Percentiles rank a stretch among this genome's conserved stretches.
Conservation (phyloP, 495 filamentous ascomycete species). For the Copromyces sp. region DNA sequence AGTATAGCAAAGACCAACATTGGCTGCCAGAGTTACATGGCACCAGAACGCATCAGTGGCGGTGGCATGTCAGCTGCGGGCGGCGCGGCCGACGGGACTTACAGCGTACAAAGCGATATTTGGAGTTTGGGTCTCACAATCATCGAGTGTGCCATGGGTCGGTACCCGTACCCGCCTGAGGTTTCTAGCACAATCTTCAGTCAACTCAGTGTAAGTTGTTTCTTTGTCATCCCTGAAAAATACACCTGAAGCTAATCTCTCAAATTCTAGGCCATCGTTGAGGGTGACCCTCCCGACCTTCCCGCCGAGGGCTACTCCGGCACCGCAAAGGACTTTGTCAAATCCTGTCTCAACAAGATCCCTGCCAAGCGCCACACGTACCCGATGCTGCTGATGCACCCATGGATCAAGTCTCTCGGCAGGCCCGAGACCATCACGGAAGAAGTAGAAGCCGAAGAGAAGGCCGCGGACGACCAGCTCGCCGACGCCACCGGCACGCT, state of each 20-base stretch:
- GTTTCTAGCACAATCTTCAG: slow-evolving; percentile 99
- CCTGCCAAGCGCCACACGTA: slow-evolving; percentile 86
- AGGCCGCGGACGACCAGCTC: slow-evolving; percentile 37
- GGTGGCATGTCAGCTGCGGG: slow-evolving; percentile 68
- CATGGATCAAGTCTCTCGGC: slow-evolving; percentile 72
- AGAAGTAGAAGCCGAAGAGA: slow-evolving; percentile 53
- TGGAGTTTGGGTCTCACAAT: slow-evolving; percentile 93
- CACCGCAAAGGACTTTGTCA: slow-evolving; percentile 76
- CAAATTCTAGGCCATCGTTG: slow-evolving; percentile 77
- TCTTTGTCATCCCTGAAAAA: background rate
- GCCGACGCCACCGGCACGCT: slow-evolving; percentile 35
- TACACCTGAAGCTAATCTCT: background rate
- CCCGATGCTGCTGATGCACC: slow-evolving; percentile 76
- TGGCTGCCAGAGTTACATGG: slow-evolving; percentile 99
- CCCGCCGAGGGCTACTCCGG: slow-evolving; percentile 68
- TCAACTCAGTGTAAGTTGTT: slow-evolving; percentile 77
- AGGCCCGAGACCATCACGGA: slow-evolving; percentile 77
- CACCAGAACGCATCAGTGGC: slow-evolving; percentile 86
- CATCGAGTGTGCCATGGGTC: slow-evolving; percentile 92
- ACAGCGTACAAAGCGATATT: slow-evolving; percentile 96
- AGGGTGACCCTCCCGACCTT: slow-evolving; percentile 83
- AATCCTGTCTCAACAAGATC: slow-evolving; percentile 83
- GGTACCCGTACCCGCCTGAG: slow-evolving; percentile 95
- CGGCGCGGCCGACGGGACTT: slow-evolving; percentile 66
- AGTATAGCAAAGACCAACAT: slow-evolving; percentile 99